A percentile compares a stretch with the other conserved stretches of the same genome.
phyloP scores from a whole-genome alignment of 208 protist genomes.

The Crithidia bombi region DNA sequence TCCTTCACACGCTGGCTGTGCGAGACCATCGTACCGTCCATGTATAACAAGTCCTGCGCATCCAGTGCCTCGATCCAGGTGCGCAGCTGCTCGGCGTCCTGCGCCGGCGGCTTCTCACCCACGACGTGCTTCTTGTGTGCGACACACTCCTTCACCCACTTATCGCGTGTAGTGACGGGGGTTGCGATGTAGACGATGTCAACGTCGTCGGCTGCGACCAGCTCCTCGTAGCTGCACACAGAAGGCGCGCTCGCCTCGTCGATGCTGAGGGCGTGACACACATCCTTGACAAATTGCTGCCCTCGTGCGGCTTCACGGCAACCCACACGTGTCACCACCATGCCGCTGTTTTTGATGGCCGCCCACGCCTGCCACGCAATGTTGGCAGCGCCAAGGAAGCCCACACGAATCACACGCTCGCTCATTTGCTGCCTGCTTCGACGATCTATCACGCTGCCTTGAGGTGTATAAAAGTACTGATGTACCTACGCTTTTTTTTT shows the following conservation, averaged over 20 bases:
- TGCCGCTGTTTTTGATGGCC: slow-evolving; percentile 40
- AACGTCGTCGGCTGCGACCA: slow-evolving; percentile 30
- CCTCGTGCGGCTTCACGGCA: slow-evolving; percentile 43
- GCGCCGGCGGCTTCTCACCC: slow-evolving; percentile 57
- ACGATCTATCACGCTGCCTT: no score
- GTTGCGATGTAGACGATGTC: slow-evolving; percentile 55
- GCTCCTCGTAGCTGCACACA: slow-evolving; percentile 35
- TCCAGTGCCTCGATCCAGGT: slow-evolving; percentile 57
- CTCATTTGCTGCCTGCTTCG: no score
- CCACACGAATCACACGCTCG: slow-evolving; percentile 47
- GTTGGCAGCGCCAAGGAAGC: slow-evolving; percentile 56
- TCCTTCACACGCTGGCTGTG: slow-evolving; percentile 46
- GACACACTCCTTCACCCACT: slow-evolving; percentile 53
- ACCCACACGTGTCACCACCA: slow-evolving; percentile 49
- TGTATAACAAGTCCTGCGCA: slow-evolving; percentile 53
- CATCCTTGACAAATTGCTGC: slow-evolving; percentile 40
- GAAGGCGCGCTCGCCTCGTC: slow-evolving; percentile 7
- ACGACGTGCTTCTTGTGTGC: slow-evolving; percentile 66
- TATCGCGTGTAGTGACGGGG: slow-evolving; percentile 43
- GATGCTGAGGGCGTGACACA: slow-evolving; percentile 29
- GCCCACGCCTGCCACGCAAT: slow-evolving; percentile 54
- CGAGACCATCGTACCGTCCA: slow-evolving; percentile 69
- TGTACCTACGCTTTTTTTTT: no score
- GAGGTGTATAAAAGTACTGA: neutral
- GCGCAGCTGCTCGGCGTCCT: slow-evolving; percentile 50